These are phyloP conservation scores for Ceratocystis colombiana DNA, from an alignment of 2,329 filamentous ascomycete species.

Conservation along the genomic window DNA sequence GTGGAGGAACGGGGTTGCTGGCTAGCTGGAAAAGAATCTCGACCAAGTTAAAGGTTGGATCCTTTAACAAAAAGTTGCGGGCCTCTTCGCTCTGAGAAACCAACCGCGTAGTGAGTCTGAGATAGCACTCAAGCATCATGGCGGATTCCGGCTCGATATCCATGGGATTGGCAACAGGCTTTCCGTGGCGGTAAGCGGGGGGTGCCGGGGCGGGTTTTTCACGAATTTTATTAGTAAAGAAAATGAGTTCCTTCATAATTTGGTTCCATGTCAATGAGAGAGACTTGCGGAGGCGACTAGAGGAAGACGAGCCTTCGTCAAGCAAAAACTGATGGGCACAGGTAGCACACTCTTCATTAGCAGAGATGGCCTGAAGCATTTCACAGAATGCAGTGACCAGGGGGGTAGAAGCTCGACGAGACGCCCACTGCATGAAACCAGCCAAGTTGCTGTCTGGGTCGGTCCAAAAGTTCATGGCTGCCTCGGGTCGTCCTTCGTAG, in stretches of 20 bases:
- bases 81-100: constrained; percentile 62
- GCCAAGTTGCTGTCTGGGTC: constrained; percentile 88
- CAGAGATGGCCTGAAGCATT: constrained; percentile 81
- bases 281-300: constrained; percentile 69
- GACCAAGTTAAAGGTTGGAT: constrained; percentile 55
- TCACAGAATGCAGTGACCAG: constrained; percentile 93
- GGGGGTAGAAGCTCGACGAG: constrained; percentile 87
- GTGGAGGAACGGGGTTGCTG: constrained; percentile 62
- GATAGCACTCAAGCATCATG: constrained; percentile 94
- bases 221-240: constrained; percentile 69
- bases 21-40: constrained; percentile 69
- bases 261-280: constrained; percentile 85
- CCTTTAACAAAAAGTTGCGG: constrained; percentile 61
- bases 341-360: constrained; percentile 70
- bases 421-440: constrained; percentile 96
- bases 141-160: constrained; percentile 82
- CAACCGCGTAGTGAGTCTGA: constrained; percentile 76
- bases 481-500: constrained; percentile 75
- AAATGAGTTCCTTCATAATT: constrained; percentile 80
- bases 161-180: constrained; percentile 55
- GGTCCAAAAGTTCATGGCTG: constrained; percentile 80
- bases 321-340: constrained; percentile 80
- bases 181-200: constrained; percentile 45
- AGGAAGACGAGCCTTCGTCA: constrained; percentile 62
- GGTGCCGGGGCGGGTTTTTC: constrained; percentile 50